Percentiles rank a stretch among this genome's conserved stretches.
These are phyloP conservation scores for Coemansia erecta DNA, from an alignment of 192 early-diverging fungal genomes.

Conservation along the genomic window DNA sequence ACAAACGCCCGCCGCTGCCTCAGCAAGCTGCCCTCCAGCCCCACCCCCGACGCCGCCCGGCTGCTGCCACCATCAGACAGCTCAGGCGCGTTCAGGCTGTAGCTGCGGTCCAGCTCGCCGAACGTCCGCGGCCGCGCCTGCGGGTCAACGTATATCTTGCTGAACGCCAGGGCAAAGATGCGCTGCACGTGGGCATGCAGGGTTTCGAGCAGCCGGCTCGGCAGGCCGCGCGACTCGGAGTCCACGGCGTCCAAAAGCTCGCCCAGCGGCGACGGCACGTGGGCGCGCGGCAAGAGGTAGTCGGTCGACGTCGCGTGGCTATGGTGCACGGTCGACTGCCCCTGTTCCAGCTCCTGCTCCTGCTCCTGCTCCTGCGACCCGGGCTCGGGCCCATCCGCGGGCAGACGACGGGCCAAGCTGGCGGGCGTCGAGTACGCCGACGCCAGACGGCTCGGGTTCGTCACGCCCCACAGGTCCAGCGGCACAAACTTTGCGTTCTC, in stretches of 20 bases:
- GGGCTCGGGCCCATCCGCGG: not conserved
- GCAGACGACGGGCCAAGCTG: not conserved
- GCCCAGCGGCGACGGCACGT: slow-evolving; percentile 32
- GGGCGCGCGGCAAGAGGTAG: slow-evolving; percentile 36
- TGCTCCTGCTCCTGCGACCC: not conserved
- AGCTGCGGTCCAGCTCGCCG: slow-evolving; percentile 35
- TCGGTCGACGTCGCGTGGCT: slow-evolving; percentile 48
- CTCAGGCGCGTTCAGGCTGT: slow-evolving; percentile 23
- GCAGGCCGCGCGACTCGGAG: slow-evolving; percentile 15
- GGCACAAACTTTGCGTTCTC: slow-evolving; percentile 41
- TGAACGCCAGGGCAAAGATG: slow-evolving; percentile 22
- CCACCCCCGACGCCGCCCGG: not conserved
- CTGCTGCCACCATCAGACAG: not conserved
- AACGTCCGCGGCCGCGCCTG: slow-evolving; percentile 26
- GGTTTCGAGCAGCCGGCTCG: slow-evolving; percentile 13
- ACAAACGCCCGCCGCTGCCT: not conserved
- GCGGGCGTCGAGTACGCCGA: not conserved
- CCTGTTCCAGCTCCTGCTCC: not conserved
- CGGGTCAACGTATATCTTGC: slow-evolving; percentile 48
- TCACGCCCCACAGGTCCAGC: slow-evolving; percentile 19
- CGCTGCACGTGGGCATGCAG: not conserved
- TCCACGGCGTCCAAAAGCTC: slow-evolving; percentile 19
- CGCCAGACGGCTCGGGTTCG: not conserved
- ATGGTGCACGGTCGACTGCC: not conserved
- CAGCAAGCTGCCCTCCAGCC: not conserved